A percentile compares a stretch with the other conserved stretches of the same genome.
These are phyloP conservation scores for Chlamydomonas eustigma DNA, from an alignment of 139 green algal genomes.

Conservation along the genomic window DNA sequence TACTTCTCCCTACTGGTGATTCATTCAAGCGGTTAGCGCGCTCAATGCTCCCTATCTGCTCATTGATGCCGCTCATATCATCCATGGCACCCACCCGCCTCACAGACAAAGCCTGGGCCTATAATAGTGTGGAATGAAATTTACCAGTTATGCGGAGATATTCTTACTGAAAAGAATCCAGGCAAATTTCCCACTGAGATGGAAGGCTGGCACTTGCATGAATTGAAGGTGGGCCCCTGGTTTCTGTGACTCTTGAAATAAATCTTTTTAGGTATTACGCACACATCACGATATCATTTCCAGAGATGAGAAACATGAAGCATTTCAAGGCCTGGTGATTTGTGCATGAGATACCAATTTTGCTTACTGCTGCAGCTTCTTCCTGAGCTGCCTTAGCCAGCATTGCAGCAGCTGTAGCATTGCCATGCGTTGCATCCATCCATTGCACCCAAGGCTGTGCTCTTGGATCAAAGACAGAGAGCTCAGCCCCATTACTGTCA, in stretches of 20 bases:
- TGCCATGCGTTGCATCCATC: slow-evolving; percentile 70
- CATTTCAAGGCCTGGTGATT: too few species aligned
- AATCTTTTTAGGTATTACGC: too few species aligned
- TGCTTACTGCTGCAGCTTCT: slow-evolving; percentile 63
- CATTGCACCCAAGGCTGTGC: slow-evolving; percentile 68
- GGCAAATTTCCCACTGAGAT: too few species aligned
- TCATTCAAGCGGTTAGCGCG: not conserved
- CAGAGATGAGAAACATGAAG: too few species aligned
- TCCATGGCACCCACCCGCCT: slow-evolving; percentile 49
- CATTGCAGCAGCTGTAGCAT: slow-evolving; percentile 55
- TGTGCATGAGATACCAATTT: too few species aligned
- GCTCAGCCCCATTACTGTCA: slow-evolving; percentile 70
- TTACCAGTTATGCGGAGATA: too few species aligned
- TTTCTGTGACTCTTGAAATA: too few species aligned
- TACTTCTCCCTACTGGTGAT: not conserved
- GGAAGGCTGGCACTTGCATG: too few species aligned
- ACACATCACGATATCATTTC: too few species aligned
- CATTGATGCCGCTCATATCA: slow-evolving; percentile 60
- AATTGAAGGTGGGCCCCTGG: too few species aligned
- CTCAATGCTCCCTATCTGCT: slow-evolving; percentile 23
- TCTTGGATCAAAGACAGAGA: slow-evolving; percentile 77
- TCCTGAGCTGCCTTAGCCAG: slow-evolving; percentile 80
- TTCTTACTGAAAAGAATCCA: too few species aligned
- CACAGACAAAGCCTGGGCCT: slow-evolving; percentile 48
- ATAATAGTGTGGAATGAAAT: too few species aligned